A percentile compares a stretch with the other conserved stretches of the same genome.
These are phyloP conservation scores for Tuber calosporum DNA, from an alignment of 495 filamentous ascomycete genomes.

Conservation along the genomic window DNA sequence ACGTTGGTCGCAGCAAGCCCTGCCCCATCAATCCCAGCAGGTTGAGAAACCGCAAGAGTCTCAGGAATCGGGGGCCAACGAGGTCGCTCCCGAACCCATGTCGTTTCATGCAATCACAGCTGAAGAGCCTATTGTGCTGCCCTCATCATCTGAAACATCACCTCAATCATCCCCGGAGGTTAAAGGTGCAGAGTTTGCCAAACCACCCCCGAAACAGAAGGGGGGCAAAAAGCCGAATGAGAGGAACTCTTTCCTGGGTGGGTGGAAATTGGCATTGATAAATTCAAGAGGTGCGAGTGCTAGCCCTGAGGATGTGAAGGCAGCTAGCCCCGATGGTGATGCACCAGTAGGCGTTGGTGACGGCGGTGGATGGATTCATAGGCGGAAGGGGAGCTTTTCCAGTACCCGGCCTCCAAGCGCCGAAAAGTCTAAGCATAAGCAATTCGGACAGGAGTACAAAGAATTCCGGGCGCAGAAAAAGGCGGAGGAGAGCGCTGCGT, in stretches of 20 bases:
- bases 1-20: neutral
- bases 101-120: slow-evolving; percentile 35
- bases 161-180: slow-evolving; percentile 17
- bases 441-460: slow-evolving; percentile 37
- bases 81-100: neutral
- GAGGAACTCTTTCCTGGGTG: slow-evolving; percentile 33
- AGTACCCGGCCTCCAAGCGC: slow-evolving; percentile 38
- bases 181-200: slow-evolving; percentile 11
- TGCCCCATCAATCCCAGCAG: slow-evolving; percentile 10
- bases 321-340: slow-evolving; percentile 14
- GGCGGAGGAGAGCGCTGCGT: slow-evolving; percentile 13
- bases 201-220: slow-evolving; percentile 19
- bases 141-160: slow-evolving; percentile 31
- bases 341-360: slow-evolving; percentile 36
- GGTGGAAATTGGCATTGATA: slow-evolving; percentile 40
- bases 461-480: slow-evolving; percentile 37
- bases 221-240: slow-evolving; percentile 27
- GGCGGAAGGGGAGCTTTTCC: slow-evolving; percentile 38
- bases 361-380: slow-evolving; percentile 39
- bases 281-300: slow-evolving; percentile 14
- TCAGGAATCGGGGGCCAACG: neutral
- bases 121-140: slow-evolving; percentile 37
- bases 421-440: slow-evolving; percentile 31
- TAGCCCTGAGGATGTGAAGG: slow-evolving; percentile 12
- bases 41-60: slow-evolving; percentile 23